A percentile compares a stretch with the other conserved stretches of the same genome.
Conservation (phyloP, 2,329 filamentous ascomycete genomes). For the Trichoderma breve region DNA sequence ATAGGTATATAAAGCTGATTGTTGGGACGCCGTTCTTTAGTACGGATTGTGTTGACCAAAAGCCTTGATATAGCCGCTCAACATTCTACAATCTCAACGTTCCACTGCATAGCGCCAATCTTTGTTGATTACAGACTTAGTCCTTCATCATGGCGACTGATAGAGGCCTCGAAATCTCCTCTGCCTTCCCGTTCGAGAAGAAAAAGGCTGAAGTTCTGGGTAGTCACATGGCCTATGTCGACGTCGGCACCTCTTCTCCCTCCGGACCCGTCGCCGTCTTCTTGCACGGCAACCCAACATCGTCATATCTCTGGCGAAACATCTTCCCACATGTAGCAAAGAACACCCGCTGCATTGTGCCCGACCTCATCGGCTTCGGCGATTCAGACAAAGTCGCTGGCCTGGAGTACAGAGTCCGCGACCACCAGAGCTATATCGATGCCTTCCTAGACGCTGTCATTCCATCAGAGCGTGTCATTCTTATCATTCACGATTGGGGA, state of each 20-base stretch:
- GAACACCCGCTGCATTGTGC: neutral
- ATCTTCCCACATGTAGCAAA: neutral
- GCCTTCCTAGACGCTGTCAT: neutral
- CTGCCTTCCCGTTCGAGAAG: neutral
- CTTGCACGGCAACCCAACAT: conserved; percentile 4
- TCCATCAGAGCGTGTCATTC: neutral
- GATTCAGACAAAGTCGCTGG: neutral
- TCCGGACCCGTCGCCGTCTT: neutral
- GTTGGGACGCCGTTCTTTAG: neutral
- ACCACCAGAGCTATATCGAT: conserved; percentile 9
- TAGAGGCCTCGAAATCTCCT: neutral
- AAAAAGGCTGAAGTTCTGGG: neutral
- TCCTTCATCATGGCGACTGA: neutral
- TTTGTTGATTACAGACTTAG: neutral
- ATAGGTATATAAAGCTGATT: neutral
- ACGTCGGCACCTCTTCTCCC: neutral
- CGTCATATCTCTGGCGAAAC: conserved; percentile 12
- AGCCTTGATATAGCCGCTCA: neutral
- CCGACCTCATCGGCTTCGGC: conserved; percentile 1
- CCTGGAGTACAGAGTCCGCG: neutral
- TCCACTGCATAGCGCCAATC: neutral
- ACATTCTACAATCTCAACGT: neutral
- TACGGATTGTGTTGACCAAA: neutral
- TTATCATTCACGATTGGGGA: neutral
- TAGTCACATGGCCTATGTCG: neutral